Base-by-base conservation (phyloP, 2,329 filamentous ascomycete species). In the Drechslerella coelobrocha region DNA sequence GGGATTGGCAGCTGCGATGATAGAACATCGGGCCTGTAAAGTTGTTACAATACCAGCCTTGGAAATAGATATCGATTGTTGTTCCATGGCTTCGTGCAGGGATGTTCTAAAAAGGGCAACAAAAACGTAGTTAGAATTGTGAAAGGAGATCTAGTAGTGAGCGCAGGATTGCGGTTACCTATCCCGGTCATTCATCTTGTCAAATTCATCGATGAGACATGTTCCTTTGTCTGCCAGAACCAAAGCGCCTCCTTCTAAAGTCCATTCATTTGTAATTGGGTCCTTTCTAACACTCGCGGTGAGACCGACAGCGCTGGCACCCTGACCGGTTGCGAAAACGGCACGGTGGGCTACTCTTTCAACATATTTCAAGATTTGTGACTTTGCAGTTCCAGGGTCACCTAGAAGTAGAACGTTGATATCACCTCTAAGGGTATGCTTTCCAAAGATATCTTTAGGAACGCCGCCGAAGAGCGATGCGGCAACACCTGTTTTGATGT, bases 151-250 rank as follows among this genome's bases (percentile, higher is more conserved):
- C 23, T 12, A 27, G 17, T 2, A n/a, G 17, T 37, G 27, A 21
- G n/a, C 17, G 14, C 10, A 19, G 12, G 2, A 55, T 27, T 5
- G 8, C 47, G 21, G 19, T 14, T 23, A 63, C 54, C 68, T 87
- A 79, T 99, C 94, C 78, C 97, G 92, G 78, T 99, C 94, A 79
- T 97, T 97, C 94, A 99, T 99, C 84, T 99, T 99, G 85, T 99
- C 94, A 76, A 99, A 99, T 80, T 99, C 94, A 76, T 99, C 94
- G 73, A 99, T 99, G 27, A 99, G 83, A 77, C 94, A 97, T 14
- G 91, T 96, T 41, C 94, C 94, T 74, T 91, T 89, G 78, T 99
- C 94, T 14, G 94, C 94, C 61, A 99, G 86, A 76, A 99, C 94
- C 9, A 99, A 84, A 2, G 94, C 94, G 77, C 94, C 94, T 73